Percentiles rank a stretch among this genome's conserved stretches.
Evolutionary conservation across 345 rosid genomes (phyloP).

Genomic region (Salix udensis): DNA sequence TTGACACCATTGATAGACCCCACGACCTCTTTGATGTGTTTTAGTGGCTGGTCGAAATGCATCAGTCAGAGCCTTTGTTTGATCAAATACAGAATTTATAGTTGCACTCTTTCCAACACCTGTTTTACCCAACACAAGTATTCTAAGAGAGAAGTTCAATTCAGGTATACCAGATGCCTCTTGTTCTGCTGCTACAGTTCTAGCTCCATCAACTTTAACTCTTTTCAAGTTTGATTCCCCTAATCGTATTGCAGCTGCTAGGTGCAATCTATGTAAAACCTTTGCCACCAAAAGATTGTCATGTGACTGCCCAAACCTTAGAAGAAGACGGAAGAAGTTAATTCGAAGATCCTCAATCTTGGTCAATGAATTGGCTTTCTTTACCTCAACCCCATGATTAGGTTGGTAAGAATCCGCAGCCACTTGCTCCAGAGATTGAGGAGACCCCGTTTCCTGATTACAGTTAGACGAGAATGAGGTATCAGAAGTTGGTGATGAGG

Average conservation of each 20-base stretch:
- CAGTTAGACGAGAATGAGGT: conserved; percentile 38
- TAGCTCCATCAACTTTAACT: conserved; percentile 47
- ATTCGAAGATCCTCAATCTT: conserved; percentile 65
- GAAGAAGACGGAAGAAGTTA: conserved; percentile 66
- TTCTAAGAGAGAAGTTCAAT: conserved; percentile 60
- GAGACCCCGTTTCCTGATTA: conserved; percentile 35
- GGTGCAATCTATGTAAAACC: conserved; percentile 72
- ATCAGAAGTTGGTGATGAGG: conserved; percentile 33
- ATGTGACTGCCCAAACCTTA: conserved; percentile 52
- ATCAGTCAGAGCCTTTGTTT: conserved; percentile 56
- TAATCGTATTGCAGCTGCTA: conserved; percentile 72
- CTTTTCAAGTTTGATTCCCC: conserved; percentile 62
- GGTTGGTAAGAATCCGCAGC: conserved; percentile 38
- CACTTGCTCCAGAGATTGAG: conserved; percentile 34
- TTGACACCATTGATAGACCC: conserved; percentile 70
- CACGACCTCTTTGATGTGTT: conserved; percentile 56
- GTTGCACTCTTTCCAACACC: conserved; percentile 99
- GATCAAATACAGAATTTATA: conserved; percentile 76
- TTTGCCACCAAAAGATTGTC: conserved; percentile 68
- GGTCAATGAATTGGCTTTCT: conserved; percentile 46
- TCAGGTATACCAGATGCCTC: conserved; percentile 69
- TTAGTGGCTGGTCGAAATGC: conserved; percentile 80
- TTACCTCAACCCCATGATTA: conserved; percentile 18
- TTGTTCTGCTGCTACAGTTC: conserved; percentile 59
- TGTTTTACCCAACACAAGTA: conserved; percentile 87